Conservation (phyloP, 75 land plant genomes). For the Sequoia sempervirens region DNA sequence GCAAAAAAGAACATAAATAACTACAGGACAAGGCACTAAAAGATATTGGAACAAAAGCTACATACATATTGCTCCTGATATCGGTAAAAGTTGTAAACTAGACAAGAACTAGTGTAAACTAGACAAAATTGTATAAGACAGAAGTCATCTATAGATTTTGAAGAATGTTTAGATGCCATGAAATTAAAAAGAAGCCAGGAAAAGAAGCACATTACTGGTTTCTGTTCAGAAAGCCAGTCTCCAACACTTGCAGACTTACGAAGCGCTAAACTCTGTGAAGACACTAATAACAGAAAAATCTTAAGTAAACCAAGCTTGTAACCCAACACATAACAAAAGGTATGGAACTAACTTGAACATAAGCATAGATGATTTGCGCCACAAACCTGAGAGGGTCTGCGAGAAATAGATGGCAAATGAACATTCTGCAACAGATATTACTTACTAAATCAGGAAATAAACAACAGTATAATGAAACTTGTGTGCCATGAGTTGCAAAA, state of each 20-base stretch:
- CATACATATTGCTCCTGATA: not conserved
- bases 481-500: too few species aligned
- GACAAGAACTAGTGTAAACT: not conserved
- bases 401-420: conserved; percentile 31
- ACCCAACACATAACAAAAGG: not conserved
- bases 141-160: not conserved
- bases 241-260: conserved; percentile 89
- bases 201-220: conserved; percentile 12
- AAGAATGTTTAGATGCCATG: not conserved
- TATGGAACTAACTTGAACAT: not conserved
- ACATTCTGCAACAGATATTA: conserved; percentile 31
- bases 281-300: conserved; percentile 1
- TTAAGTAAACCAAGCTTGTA: not conserved
- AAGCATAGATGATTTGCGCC: conserved; percentile 26
- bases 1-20: not conserved
- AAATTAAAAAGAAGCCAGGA: not conserved
- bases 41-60: not conserved
- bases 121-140: not conserved
- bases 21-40: not conserved
- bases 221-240: conserved; percentile 55
- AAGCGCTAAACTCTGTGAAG: conserved; percentile 54
- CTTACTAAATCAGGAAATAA: not conserved
- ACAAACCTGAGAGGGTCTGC: conserved; percentile 43
- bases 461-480: too few species aligned
- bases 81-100: not conserved